These are phyloP conservation scores for Xylaria bambusicola DNA, from an alignment of 495 filamentous ascomycete species.

Conservation along the genomic window DNA sequence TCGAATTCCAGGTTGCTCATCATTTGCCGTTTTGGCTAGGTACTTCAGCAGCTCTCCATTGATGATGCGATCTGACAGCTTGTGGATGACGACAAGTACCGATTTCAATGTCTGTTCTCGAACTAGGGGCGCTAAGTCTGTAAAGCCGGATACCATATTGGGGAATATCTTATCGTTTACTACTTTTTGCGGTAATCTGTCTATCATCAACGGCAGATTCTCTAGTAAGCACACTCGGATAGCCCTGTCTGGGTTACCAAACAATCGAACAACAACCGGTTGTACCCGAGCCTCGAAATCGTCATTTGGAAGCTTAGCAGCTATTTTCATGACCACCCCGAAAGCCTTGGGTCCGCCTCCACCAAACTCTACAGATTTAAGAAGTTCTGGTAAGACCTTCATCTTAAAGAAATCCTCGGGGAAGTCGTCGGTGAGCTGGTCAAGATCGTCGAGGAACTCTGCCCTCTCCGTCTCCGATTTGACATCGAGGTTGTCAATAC, in stretches of 20 bases:
- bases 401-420: conserved; percentile 97
- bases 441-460: conserved; percentile 82
- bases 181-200: conserved; percentile 81
- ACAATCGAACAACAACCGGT: conserved; percentile 84
- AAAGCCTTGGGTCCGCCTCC: conserved; percentile 95
- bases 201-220: conserved; percentile 87
- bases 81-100: conserved; percentile 78
- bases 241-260: conserved; percentile 87
- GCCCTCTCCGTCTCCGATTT: conserved; percentile 84
- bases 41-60: conserved; percentile 92
- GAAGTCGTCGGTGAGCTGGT: conserved; percentile 86
- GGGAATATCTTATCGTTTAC: conserved; percentile 98
- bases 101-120: conserved; percentile 95
- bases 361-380: conserved; percentile 96
- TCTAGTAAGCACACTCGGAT: conserved; percentile 90
- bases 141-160: conserved; percentile 91
- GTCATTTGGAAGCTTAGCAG: conserved; percentile 79
- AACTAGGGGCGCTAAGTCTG: conserved; percentile 85
- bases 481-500: conserved; percentile 86
- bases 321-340: conserved; percentile 83
- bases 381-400: conserved; percentile 92
- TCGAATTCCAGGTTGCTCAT: conserved; percentile 94
- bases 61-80: conserved; percentile 87
- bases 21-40: conserved; percentile 93
- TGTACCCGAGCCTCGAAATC: conserved; percentile 85